Base-by-base conservation (phyloP, 192 early-diverging fungal species). In the Nowakowskiella sp. region DNA sequence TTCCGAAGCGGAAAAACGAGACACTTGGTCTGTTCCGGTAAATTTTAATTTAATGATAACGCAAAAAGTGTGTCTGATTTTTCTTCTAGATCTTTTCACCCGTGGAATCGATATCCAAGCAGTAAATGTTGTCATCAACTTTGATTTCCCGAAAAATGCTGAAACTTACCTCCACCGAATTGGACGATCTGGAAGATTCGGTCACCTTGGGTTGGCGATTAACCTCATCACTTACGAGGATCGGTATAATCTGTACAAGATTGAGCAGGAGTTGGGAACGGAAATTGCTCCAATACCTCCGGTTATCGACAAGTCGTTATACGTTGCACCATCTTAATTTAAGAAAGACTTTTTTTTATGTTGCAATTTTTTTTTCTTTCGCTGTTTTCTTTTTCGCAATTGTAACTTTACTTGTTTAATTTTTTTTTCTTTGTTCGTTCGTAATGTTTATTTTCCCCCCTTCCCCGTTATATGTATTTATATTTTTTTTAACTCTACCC, bases 51-150 rank as follows among this genome's bases (percentile, higher is more conserved):
- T 31, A 3, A 45, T 30, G 2, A 19, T 31, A 21, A 51, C 2
- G 47, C 9, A 29, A 29, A 26, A 28, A 53, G 31, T 45, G 49
- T 10, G 23, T 13, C 13, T 71, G 16, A n/a, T 53, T 49, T 31
- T 27, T 13, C 2, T 23, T 53, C 24, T 57, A 86, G 94, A 99
- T 74, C 74, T 99, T 44, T 76, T 95, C 49, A 95, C 95, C 8
- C 86, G 95, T 51, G 95, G 95, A 75, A 99, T 99, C 60, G 95
- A 99, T 70, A 97, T 99, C 65, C 95, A 99, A 71, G 94, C 93
- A 16, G 95, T 99, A 32, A 97, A 97, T 66, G 94, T 99, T 10
- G 95, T 99, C 45, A 97, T 99, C 79, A 97, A 99, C 80, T 99
- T 97, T 84, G 95, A 99, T 70, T 97, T 99, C 66, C 94, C 94